Percentiles rank a stretch among this genome's conserved stretches.
Evolutionary conservation across 2,329 filamentous ascomycete genomes (phyloP).

Genomic region (Reticulascus tulasneorum): DNA sequence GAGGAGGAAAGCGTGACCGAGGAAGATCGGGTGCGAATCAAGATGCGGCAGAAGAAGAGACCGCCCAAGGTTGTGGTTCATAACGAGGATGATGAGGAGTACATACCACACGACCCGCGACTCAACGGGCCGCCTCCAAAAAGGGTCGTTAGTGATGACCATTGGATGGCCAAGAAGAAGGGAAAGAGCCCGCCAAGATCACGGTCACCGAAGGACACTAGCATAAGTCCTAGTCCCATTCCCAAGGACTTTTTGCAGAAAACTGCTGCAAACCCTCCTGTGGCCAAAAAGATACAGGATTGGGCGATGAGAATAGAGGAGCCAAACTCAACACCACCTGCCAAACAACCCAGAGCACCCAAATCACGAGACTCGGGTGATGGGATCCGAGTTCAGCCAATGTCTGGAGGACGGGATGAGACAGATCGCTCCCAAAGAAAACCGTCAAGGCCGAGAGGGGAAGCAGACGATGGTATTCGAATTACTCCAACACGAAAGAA

Average conservation of each 20-base stretch:
- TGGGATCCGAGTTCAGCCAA: slow-evolving; percentile 20
- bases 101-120: slow-evolving; percentile 21
- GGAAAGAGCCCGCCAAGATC: slow-evolving; percentile 42
- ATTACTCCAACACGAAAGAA: slow-evolving; percentile 35
- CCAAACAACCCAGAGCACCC: slow-evolving; percentile 31
- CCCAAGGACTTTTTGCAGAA: slow-evolving; percentile 55
- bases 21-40: slow-evolving; percentile 56
- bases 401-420: too few species aligned
- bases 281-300: slow-evolving; percentile 57
- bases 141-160: slow-evolving; percentile 86
- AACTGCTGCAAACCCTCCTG: slow-evolving; percentile 49
- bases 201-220: slow-evolving; percentile 29
- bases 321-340: slow-evolving; percentile 34
- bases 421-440: too few species aligned
- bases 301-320: slow-evolving; percentile 56
- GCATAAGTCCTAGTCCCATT: slow-evolving; percentile 37
- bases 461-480: slow-evolving; percentile 40
- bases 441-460: slow-evolving; percentile 15
- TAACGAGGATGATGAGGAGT: slow-evolving; percentile 20
- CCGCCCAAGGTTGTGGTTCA: slow-evolving; percentile 25
- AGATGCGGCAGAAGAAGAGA: slow-evolving; percentile 44
- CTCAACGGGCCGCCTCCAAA: slow-evolving; percentile 71
- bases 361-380: slow-evolving; percentile 27
- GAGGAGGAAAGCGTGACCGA: slow-evolving; percentile 61
- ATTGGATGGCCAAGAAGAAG: slow-evolving; percentile 69